phyloP scores from a whole-genome alignment of 1,284 basidiomycete genomes.

The Schizophyllum amplum region DNA sequence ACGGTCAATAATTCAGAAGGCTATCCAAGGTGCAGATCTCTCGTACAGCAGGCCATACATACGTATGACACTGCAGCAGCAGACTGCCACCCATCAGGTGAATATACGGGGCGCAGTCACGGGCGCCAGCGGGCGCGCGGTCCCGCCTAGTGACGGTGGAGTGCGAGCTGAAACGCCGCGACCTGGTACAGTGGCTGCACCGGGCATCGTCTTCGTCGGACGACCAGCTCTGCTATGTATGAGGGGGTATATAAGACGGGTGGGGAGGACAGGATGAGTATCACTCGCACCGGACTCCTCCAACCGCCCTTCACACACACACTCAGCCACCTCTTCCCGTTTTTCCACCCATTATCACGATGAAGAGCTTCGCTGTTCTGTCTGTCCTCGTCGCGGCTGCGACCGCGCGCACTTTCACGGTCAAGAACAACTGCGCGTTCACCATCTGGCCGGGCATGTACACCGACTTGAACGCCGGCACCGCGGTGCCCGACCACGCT shows the following conservation, averaged over 20 bases:
- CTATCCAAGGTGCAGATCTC: not conserved
- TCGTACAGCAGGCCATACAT: not conserved
- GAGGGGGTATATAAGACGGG: not conserved
- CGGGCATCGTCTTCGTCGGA: not conserved
- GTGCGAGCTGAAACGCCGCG: not conserved
- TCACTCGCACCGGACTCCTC: not conserved
- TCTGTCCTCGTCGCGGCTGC: conserved; percentile 2
- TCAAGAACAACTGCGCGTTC: conserved; percentile 6
- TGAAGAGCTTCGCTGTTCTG: not conserved
- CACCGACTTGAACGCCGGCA: conserved; percentile 3
- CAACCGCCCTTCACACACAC: not conserved
- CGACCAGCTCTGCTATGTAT: not conserved
- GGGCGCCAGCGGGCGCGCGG: too few species aligned
- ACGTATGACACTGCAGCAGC: not conserved
- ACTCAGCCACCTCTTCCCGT: not conserved
- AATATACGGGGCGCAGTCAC: not conserved
- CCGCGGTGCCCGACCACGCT: conserved; percentile 2
- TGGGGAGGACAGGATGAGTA: not conserved
- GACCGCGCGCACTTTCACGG: conserved; percentile 5
- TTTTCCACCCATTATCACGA: not conserved
- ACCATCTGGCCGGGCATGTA: conserved; percentile 3
- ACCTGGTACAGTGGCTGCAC: too few species aligned
- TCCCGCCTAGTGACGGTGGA: not conserved
- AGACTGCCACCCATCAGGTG: not conserved
- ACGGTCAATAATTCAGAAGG: too few species aligned